A percentile compares a stretch with the other conserved stretches of the same genome.
phyloP scores from a whole-genome alignment of 345 rosid species.

The Dipteronia dyeriana region DNA sequence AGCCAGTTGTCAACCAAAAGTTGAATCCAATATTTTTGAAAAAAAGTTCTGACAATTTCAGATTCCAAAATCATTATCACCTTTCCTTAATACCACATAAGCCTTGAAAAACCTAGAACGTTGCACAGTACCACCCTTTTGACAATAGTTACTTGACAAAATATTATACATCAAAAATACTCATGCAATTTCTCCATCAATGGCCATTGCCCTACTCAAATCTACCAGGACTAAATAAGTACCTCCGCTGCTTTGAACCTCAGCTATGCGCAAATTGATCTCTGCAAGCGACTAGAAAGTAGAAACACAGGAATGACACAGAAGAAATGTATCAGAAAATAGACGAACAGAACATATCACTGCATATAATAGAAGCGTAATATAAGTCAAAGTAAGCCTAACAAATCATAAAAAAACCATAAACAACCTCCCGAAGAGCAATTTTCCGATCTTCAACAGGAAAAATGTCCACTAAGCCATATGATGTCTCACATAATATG shows the following conservation, averaged over 20 bases:
- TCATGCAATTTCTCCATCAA: slow-evolving; percentile 12
- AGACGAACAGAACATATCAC: slow-evolving; percentile 17
- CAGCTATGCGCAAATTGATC: slow-evolving; percentile 74
- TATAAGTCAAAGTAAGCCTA: slow-evolving; percentile 5
- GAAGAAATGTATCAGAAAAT: slow-evolving; percentile 30
- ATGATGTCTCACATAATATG: slow-evolving; percentile 89
- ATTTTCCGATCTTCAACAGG: slow-evolving; percentile 95
- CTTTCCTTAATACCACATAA: neutral
- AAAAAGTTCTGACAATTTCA: neutral
- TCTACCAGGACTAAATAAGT: slow-evolving; percentile 15
- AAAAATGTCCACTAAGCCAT: slow-evolving; percentile 94
- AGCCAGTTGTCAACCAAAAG: neutral
- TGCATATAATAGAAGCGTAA: slow-evolving; percentile 4
- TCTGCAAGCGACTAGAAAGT: slow-evolving; percentile 89
- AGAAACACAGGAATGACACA: slow-evolving; percentile 39
- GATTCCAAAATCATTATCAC: neutral
- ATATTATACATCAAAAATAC: neutral
- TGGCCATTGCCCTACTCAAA: slow-evolving; percentile 18
- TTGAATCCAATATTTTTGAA: neutral
- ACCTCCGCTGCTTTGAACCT: slow-evolving; percentile 93
- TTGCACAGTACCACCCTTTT: neutral
- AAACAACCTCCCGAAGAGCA: slow-evolving; percentile 88
- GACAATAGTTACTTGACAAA: neutral
- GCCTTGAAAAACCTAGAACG: neutral
- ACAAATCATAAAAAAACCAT: slow-evolving; percentile 16